These are phyloP conservation scores for Cenchrus fungigraminus DNA, from an alignment of 176 grass and related monocot genomes.

Conservation along the genomic window DNA sequence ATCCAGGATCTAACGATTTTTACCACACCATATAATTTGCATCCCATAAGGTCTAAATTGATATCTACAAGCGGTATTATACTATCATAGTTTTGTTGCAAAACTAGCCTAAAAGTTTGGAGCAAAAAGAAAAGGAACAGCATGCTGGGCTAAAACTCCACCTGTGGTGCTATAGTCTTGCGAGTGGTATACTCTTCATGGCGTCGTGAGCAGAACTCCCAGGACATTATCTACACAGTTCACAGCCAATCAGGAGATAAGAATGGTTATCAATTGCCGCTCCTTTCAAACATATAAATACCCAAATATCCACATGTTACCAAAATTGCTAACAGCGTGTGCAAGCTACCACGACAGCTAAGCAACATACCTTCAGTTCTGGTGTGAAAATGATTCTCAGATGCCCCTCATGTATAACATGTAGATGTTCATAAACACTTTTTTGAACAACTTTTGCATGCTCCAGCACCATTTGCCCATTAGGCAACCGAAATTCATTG, in stretches of 20 bases:
- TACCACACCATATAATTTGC: background rate
- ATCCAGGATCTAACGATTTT: constrained; percentile 6
- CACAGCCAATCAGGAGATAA: constrained; percentile 37
- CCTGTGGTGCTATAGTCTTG: constrained; percentile 87
- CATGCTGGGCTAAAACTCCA: constrained; percentile 27
- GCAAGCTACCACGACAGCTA: constrained; percentile 22
- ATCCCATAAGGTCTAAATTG: background rate
- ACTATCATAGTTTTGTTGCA: background rate
- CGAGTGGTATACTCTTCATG: constrained; percentile 91
- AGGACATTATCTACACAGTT: constrained; percentile 77
- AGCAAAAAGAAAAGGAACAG: background rate
- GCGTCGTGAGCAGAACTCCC: constrained; percentile 90
- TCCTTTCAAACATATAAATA: constrained; percentile 52
- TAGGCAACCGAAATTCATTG: constrained; percentile 73
- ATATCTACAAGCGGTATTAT: background rate
- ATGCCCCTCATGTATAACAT: constrained; percentile 84
- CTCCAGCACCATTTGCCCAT: constrained; percentile 85
- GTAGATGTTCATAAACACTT: constrained; percentile 92
- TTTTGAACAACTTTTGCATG: constrained; percentile 91
- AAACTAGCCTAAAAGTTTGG: background rate
- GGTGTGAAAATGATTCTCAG: constrained; percentile 95
- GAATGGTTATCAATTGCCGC: constrained; percentile 48
- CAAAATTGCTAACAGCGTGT: constrained; percentile 5
- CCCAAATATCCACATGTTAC: constrained; percentile 14
- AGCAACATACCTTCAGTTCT: constrained; percentile 77